These are phyloP conservation scores for Aureobasidium sp. DNA, from an alignment of 2,329 filamentous ascomycete species.

Conservation along the genomic window DNA sequence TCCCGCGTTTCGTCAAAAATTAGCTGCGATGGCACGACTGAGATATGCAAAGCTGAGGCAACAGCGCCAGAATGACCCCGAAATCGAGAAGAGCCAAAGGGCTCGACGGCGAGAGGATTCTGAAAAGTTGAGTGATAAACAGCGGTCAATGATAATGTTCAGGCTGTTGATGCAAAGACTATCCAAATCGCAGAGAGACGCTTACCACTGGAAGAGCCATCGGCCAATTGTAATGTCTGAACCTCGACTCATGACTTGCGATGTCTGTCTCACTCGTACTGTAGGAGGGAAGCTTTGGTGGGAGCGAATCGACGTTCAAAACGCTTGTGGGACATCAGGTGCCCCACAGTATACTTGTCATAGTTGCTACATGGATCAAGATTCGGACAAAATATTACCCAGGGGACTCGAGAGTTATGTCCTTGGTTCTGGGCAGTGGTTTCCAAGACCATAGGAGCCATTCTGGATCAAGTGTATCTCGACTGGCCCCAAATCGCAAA, in stretches of 20 bases:
- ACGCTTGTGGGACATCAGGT: neutral
- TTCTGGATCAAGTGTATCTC: neutral
- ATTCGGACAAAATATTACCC: neutral
- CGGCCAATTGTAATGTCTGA: neutral
- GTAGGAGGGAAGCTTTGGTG: neutral
- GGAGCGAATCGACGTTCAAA: neutral
- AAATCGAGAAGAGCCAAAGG: neutral
- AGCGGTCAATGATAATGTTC: neutral
- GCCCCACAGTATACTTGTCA: neutral
- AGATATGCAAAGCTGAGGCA: neutral
- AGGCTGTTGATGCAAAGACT: neutral
- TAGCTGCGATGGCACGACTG: neutral
- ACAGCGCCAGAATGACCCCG: neutral
- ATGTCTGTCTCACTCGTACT: neutral
- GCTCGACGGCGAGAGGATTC: neutral
- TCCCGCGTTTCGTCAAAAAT: neutral
- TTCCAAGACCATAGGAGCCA: neutral
- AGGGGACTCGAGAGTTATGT: neutral
- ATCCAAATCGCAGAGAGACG: neutral
- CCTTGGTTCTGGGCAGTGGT: neutral
- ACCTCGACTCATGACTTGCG: neutral
- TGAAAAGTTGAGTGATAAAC: neutral
- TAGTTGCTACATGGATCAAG: neutral
- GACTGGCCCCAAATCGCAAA: neutral
- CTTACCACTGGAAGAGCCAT: neutral